Base-by-base conservation (phyloP, 169 alveolate species). In the Sarcocystis neurona region DNA sequence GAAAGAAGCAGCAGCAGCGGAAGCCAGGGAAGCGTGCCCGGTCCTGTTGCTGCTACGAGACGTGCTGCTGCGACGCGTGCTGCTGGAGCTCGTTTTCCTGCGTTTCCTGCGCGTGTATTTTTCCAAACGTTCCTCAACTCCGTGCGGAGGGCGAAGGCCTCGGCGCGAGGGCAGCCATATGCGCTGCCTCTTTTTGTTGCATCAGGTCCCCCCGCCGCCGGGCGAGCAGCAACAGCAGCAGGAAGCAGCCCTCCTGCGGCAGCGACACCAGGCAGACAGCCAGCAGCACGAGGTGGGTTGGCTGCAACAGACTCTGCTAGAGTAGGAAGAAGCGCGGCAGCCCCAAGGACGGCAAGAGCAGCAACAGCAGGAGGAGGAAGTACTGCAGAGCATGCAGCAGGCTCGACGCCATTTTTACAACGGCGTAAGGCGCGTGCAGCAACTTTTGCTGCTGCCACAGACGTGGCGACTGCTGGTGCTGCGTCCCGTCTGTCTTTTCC, bases 111-210 rank as follows among this genome's bases (percentile, higher is more conserved):
- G 15, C 82, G 56, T 2, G 2, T 72, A n/a, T 72, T 72, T 32
- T 72, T 72, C 56, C 58, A 72, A 30, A 72, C 82, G 4, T 72
- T 72, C 82, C 56, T 72, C 58, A 72, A 72, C 82, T 72, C 82
- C 15, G 53, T 72, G 32, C 6, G 82, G 6, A 3, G 56, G 53
- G 82, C 82, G 10, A 39, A 43, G 23, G n/a, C n/a, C n/a, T n/a
- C n/a, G n/a, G n/a, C n/a, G n/a, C n/a, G n/a, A n/a, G n/a, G n/a
- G n/a, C n/a, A n/a, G n/a, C n/a, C n/a, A n/a, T n/a, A n/a, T n/a
- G n/a, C n/a, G n/a, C n/a, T n/a, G n/a, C n/a, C n/a, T n/a, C n/a
- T n/a, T n/a, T n/a, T n/a, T n/a, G n/a, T n/a, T n/a, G n/a, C n/a
- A n/a, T n/a, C n/a, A n/a, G n/a, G n/a, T n/a, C n/a, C n/a, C n/a